Conservation (phyloP, 345 rosid genomes). For the Syzygium grande region DNA sequence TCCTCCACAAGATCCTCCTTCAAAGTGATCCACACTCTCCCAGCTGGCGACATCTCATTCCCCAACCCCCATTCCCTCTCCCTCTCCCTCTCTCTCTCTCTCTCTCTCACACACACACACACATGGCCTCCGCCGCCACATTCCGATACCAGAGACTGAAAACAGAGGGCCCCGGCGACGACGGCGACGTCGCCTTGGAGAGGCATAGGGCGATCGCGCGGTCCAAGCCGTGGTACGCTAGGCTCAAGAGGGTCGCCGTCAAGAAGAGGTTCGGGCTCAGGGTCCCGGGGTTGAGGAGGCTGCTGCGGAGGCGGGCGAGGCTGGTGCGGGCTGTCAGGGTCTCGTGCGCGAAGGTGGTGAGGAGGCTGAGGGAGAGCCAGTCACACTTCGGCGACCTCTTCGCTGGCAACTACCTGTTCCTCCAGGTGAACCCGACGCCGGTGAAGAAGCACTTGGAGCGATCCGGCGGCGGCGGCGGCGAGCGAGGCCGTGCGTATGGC, state of each 20-base stretch:
- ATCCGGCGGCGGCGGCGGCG: not conserved
- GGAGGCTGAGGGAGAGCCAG: conserved; percentile 13
- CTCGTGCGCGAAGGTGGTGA: conserved; percentile 6
- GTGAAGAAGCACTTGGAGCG: not conserved
- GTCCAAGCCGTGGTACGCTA: conserved; percentile 10
- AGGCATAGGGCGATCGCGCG: not conserved
- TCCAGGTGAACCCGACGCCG: conserved; percentile 15
- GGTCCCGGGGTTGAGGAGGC: conserved; percentile 22
- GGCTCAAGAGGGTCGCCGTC: conserved; percentile 28
- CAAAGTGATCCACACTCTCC: not conserved
- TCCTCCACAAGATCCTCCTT: not conserved
- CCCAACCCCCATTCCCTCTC: not conserved
- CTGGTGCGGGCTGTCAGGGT: not conserved
- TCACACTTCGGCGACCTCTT: conserved; percentile 15
- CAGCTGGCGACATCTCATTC: not conserved
- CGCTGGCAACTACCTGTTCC: conserved; percentile 18
- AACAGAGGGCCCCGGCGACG: not conserved
- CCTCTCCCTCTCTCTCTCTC: not conserved
- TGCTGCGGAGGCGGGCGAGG: conserved; percentile 9
- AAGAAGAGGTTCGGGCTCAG: conserved; percentile 48
- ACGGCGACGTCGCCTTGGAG: not conserved
- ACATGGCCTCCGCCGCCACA: not conserved
- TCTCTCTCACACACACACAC: too few relatives aligned
- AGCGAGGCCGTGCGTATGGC: not conserved
- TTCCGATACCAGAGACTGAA: conserved; percentile 36